Evolutionary conservation across 2,329 filamentous ascomycete genomes (phyloP).

Genomic region (Sclerotinia nivalis): DNA sequence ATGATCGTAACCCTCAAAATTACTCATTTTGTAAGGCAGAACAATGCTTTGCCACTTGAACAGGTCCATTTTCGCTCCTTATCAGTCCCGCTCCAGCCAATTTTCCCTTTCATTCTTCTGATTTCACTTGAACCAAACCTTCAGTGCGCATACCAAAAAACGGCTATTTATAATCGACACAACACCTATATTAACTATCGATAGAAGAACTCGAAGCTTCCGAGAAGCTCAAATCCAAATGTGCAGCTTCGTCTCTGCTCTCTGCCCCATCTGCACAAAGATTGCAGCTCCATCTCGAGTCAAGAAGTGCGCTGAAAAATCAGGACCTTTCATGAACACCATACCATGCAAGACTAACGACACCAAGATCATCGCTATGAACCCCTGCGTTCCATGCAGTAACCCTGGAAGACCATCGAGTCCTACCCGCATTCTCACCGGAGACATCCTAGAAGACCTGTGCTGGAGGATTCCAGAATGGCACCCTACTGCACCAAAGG

Average conservation of each 20-base stretch:
- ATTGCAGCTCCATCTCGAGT: background rate
- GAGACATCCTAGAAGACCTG: background rate
- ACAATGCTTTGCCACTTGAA: conserved; percentile 10
- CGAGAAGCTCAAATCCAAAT: background rate
- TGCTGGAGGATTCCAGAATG: conserved; percentile 3
- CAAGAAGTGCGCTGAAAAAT: background rate
- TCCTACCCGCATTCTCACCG: background rate
- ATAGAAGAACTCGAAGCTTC: too few species aligned
- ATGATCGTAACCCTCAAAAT: too few species aligned
- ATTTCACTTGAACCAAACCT: background rate
- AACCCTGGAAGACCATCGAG: background rate
- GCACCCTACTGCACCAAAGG: background rate
- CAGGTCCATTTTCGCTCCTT: background rate
- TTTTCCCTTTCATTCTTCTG: background rate
- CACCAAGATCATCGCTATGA: background rate
- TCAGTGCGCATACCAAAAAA: background rate
- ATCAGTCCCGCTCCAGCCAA: background rate
- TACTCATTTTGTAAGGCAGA: background rate
- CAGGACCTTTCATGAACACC: background rate
- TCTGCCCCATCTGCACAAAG: conserved; percentile 1
- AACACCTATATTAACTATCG: background rate
- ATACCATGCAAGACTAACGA: background rate
- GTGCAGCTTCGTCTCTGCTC: background rate
- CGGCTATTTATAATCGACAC: background rate
- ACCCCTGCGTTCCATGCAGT: background rate